A percentile compares a stretch with the other conserved stretches of the same genome.
phyloP scores from a whole-genome alignment of 257 asterid species.

The Lycium barbarum region DNA sequence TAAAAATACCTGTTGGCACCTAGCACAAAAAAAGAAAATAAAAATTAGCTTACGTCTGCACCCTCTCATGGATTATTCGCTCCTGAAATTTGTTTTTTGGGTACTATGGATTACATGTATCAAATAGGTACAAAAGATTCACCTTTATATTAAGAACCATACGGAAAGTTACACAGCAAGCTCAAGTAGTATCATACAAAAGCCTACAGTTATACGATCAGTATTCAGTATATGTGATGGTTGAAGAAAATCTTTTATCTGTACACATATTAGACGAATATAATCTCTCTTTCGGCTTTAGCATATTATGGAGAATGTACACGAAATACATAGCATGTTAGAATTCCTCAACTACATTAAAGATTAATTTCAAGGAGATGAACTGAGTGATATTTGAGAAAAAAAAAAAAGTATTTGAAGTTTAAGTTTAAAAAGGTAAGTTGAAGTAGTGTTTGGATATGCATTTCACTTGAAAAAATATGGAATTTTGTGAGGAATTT shows the following conservation, averaged over 20 bases:
- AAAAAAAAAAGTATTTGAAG: no score
- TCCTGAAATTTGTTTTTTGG: not conserved
- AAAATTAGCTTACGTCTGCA: not conserved
- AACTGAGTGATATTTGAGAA: no score
- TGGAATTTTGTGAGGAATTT: no score
- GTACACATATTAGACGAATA: not conserved
- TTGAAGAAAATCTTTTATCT: not conserved
- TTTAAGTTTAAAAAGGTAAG: no score
- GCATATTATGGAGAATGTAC: not conserved
- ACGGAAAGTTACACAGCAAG: not conserved
- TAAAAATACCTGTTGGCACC: slow-evolving; percentile 91
- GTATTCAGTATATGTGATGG: not conserved
- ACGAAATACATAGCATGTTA: not conserved
- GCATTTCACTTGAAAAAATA: no score
- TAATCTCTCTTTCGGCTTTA: not conserved
- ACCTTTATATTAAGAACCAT: not conserved
- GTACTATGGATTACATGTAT: not conserved
- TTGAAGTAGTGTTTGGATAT: no score
- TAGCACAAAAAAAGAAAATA: slow-evolving; percentile 20
- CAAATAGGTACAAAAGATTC: not conserved
- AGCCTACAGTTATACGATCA: not conserved
- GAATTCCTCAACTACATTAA: not conserved
- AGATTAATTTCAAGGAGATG: no score
- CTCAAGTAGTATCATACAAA: not conserved
- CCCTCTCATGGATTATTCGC: not conserved